phyloP scores from a whole-genome alignment of 2,329 filamentous ascomycete genomes.

The Aspergillus ustus region DNA sequence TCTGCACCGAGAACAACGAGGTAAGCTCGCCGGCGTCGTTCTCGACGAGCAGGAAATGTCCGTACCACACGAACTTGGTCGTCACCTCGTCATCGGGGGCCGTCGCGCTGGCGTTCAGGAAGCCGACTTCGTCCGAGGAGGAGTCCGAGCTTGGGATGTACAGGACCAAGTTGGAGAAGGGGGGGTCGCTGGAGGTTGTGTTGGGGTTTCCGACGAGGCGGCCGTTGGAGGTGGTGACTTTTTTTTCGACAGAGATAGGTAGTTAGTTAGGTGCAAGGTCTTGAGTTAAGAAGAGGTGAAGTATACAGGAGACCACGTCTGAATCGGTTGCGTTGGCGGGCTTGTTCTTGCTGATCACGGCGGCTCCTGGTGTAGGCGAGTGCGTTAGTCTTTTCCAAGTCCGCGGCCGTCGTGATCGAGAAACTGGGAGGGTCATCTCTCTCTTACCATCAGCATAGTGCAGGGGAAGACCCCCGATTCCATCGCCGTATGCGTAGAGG shows the following conservation, averaged over 20 bases:
- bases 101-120: background rate
- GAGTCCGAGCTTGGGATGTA: constrained; percentile 15
- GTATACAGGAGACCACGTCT: too few species aligned
- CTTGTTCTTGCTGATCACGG: too few species aligned
- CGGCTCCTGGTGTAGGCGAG: too few species aligned
- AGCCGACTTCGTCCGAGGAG: constrained; percentile 15
- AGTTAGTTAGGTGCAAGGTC: too few species aligned
- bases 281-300: too few species aligned
- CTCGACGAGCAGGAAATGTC: constrained; percentile 21
- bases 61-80: constrained; percentile 22
- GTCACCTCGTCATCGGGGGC: constrained; percentile 12
- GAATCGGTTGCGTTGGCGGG: too few species aligned
- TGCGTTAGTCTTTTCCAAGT: too few species aligned
- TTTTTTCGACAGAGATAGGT: too few species aligned
- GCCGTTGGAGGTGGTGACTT: background rate
- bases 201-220: constrained; percentile 19
- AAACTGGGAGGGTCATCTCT: too few species aligned
- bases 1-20: constrained; percentile 20
- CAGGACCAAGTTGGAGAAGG: constrained; percentile 13
- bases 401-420: too few species aligned
- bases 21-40: constrained; percentile 16
- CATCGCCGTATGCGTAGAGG: constrained; percentile 12
- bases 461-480: too few species aligned
- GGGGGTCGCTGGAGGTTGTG: background rate
- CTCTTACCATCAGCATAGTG: too few species aligned